Base-by-base conservation (phyloP, 1,284 basidiomycete species). In the Jaminaea rosea region DNA sequence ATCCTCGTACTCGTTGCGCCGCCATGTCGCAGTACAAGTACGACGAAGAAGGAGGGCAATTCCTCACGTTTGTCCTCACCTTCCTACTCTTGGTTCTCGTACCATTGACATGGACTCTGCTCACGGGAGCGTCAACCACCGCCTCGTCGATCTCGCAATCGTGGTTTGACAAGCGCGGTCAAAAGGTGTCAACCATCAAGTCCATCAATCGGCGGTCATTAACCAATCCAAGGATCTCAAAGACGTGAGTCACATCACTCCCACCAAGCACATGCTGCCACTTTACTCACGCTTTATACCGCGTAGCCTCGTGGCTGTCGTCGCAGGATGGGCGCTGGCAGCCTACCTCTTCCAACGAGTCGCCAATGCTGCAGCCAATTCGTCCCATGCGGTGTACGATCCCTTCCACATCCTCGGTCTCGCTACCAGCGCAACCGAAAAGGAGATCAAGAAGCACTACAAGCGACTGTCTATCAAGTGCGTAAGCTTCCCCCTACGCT, bases 381-480 rank as follows among this genome's bases (percentile, higher is more conserved):
- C 69, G 4, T 53, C 55, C 15, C 65, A 69, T 49, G 48, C 56
- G 11, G 54, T 71, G 4, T 99, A 97, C 75, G 83, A 98, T 74
- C 94, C 94, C 0, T 98, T 93, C 66, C 84, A 90, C 67, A 93
- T 98, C 65, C 80, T 99, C 26, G 91, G 87, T 23, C 82, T 99
- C 56, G 79, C 77, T n/a, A 86, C 87, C 59, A 53, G 78, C 84
- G 85, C 80, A 1, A 79, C 84, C 4, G 86, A 93, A 68, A 92
- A 93, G 76, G 86, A 92, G 54, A 94, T 99, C 76, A 96, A 94
- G 76, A 87, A 88, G 13, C 88, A 91, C 75, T 98, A 86, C 80
- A 94, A 92, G 78, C 87, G 87, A 67, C 81, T 98, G n/a, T 67
- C 62, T 41, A 50, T 73, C 44, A 69, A 73, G 44, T 72, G 69